Evolutionary conservation across 1,284 basidiomycete species (phyloP).

Genomic region (Cryptococcus deneoformans): DNA sequence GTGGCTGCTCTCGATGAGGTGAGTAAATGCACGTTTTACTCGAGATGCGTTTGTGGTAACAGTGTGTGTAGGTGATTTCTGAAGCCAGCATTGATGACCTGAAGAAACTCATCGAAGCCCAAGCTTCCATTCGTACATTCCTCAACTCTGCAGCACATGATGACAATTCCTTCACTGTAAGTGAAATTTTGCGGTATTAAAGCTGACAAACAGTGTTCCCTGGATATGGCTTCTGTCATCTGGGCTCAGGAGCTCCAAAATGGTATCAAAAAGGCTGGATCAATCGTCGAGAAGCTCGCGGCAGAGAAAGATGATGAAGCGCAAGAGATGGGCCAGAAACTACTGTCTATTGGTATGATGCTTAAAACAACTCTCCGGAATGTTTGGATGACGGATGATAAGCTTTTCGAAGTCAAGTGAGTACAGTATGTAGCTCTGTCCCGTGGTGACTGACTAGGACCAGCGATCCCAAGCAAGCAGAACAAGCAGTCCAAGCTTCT

Average conservation of each 20-base stretch:
- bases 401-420: conserved; percentile 36
- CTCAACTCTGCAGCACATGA: conserved; percentile 27
- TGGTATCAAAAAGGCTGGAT: conserved; percentile 22
- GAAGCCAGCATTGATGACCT: conserved; percentile 57
- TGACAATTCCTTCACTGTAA: conserved; percentile 29
- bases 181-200: too few species aligned
- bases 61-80: conserved; percentile 57
- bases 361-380: conserved; percentile 21
- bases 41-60: not conserved
- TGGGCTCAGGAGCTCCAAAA: conserved; percentile 39
- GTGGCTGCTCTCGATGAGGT: conserved; percentile 68
- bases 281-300: conserved; percentile 29
- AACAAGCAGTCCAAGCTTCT: conserved; percentile 45
- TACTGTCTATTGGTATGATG: conserved; percentile 20
- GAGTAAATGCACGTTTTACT: conserved; percentile 5
- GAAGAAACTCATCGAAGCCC: conserved; percentile 54
- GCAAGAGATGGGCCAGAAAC: conserved; percentile 17
- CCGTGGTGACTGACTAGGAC: conserved; percentile 2
- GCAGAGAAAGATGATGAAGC: conserved; percentile 31
- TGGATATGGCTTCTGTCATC: conserved; percentile 31
- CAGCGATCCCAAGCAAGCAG: conserved; percentile 31
- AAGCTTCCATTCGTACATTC: conserved; percentile 54
- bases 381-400: conserved; percentile 33
- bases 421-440: not conserved
- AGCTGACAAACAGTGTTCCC: conserved; percentile 16